These are phyloP conservation scores for Boletus speciosus DNA, from an alignment of 768 basidiomycete species.

Conservation along the genomic window DNA sequence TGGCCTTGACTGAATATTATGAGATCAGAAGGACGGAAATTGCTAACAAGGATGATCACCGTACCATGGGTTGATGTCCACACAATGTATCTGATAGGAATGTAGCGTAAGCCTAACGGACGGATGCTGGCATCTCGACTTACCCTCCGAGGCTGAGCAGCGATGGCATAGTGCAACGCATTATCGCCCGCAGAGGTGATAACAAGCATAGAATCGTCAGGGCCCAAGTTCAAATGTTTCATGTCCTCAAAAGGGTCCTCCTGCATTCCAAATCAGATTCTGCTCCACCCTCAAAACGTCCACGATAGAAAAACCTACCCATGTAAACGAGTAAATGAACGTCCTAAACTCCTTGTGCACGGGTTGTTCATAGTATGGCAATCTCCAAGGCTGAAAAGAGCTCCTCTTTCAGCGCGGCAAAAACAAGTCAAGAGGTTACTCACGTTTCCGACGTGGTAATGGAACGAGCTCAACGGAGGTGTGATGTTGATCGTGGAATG, in stretches of 20 bases:
- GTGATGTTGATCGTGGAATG: constrained; percentile 46
- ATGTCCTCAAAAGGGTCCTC: constrained; percentile 79
- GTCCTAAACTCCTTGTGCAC: constrained; percentile 65
- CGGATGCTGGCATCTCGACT: constrained; percentile 7
- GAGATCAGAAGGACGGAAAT: background rate
- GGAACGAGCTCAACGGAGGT: constrained; percentile 57
- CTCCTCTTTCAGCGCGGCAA: background rate
- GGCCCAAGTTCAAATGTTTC: constrained; percentile 53
- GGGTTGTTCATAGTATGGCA: constrained; percentile 68
- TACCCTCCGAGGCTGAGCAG: constrained; percentile 53
- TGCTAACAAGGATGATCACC: background rate
- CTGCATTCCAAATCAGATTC: constrained; percentile 25
- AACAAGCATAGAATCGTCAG: constrained; percentile 63
- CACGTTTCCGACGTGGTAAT: constrained; percentile 55
- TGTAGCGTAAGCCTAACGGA: background rate
- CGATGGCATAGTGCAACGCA: constrained; percentile 73
- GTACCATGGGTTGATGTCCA: constrained; percentile 69
- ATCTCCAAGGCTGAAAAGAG: constrained; percentile 49
- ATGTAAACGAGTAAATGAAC: constrained; percentile 64
- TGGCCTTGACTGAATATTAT: constrained; percentile 55
- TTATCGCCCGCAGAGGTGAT: constrained; percentile 82
- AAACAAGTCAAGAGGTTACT: background rate
- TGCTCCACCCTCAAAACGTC: background rate
- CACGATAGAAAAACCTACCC: constrained; percentile 33
- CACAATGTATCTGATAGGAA: constrained; percentile 53